Base-by-base conservation (phyloP, 768 basidiomycete genomes). In the Leucosporidium scottii region DNA sequence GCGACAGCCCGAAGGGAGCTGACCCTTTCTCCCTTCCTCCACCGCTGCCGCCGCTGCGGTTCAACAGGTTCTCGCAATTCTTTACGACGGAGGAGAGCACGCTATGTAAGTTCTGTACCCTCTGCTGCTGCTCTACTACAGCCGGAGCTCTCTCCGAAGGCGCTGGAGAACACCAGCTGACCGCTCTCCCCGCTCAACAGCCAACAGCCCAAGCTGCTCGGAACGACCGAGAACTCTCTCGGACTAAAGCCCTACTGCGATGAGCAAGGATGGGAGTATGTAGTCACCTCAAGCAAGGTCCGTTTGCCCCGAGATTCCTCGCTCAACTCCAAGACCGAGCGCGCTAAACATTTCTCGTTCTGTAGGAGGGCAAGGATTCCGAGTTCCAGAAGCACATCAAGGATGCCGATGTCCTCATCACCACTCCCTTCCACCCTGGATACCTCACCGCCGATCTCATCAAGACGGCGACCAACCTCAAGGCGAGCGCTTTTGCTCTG, bases 381-480 rank as follows among this genome's bases (percentile, higher is more conserved):
- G 71, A 50, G 0, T 75, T 75, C 61, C 65, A 70, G 61, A 76
- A 75, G 69, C 49, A 76, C 47, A 70, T 76, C 44, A 74, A 74
- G 53, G 74, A 75, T 47, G 71, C 75, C 47, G 75, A 76, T 23
- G 54, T 58, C n/a, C 68, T 67, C 36, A 39, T 56, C 66, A 74
- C 71, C 23, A 76, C 75, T 3, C 75, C 75, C 34, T 76, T 76
- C 74, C 75, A 76, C 73, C 71, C 74, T 9, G 67, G 68, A 47
- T 75, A 76, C 66, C 71, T 74, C 36, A 74, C 75, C n/a, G 34
- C 47, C 55, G 73, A 72, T 27, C 20, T 73, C 15, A 61, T 76
- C 53, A 49, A 49, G 13, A 76, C 90, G 84, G 90, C 92, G 39
- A 87, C 88, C 79, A 92, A 93, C 74, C 84, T 96, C 69, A 93